Percentiles rank a stretch among this genome's conserved stretches.
Conservation (phyloP, 176 grass and related monocot genomes). For the Carex kokanica region DNA sequence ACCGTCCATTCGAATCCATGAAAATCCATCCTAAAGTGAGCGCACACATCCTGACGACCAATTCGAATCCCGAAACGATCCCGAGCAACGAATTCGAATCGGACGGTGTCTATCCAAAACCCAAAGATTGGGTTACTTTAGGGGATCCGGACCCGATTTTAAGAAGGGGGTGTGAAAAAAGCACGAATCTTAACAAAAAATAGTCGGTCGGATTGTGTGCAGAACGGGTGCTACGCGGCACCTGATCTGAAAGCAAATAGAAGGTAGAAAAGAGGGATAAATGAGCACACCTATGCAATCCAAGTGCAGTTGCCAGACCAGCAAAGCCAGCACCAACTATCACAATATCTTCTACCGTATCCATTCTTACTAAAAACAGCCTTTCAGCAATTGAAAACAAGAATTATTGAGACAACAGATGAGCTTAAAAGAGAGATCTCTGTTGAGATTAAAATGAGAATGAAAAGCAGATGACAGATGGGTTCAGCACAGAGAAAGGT, state of each 20-base stretch:
- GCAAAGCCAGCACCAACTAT: conserved; percentile 59
- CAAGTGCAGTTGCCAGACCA: conserved; percentile 57
- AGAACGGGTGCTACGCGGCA: no score
- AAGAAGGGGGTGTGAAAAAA: no score
- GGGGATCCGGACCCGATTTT: no score
- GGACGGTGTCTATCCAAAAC: no score
- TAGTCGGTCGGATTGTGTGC: no score
- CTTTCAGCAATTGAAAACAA: not conserved
- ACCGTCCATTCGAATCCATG: no score
- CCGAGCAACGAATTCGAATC: no score
- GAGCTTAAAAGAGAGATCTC: not conserved
- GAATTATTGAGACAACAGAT: not conserved
- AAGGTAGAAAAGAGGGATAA: not conserved
- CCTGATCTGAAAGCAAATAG: not conserved
- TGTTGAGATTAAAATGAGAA: not conserved
- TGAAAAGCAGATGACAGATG: not conserved
- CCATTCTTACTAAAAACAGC: conserved; percentile 15
- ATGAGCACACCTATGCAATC: conserved; percentile 41
- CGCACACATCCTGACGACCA: no score
- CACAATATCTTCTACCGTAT: conserved; percentile 38
- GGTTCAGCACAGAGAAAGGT: not conserved
- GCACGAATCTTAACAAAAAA: no score
- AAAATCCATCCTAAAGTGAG: no score
- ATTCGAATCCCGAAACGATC: no score
- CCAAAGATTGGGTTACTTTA: no score